Conservation (phyloP, 169 alveolate genomes). For the Besnoitia besnoiti region DNA sequence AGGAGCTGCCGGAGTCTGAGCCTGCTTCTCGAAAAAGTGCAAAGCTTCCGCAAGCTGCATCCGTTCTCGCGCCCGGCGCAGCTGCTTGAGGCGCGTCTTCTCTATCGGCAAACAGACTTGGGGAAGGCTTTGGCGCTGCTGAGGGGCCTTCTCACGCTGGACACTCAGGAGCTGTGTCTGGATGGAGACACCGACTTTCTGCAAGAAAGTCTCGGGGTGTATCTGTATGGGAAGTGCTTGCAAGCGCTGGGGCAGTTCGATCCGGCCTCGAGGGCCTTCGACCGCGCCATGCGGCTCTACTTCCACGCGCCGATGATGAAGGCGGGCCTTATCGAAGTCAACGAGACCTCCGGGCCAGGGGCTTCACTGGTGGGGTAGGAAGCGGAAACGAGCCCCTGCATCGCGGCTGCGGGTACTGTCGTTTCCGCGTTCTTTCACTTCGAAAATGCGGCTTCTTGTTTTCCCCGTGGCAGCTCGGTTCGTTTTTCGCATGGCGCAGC, state of each 20-base stretch:
- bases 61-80: constrained; percentile 14
- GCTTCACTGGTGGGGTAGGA: neutral
- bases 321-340: neutral
- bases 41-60: neutral
- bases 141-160: neutral
- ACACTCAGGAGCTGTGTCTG: neutral
- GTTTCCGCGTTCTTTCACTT: no score
- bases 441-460: no score
- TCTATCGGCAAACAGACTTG: neutral
- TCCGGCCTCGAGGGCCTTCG: neutral
- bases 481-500: no score
- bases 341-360: neutral
- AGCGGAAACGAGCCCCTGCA: no score
- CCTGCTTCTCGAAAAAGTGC: neutral
- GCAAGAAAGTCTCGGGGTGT: neutral
- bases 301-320: constrained; percentile 26
- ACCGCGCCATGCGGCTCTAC: neutral
- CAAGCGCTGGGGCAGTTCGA: neutral
- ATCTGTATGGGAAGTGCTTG: neutral
- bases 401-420: no score
- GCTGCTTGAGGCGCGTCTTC: constrained; percentile 18
- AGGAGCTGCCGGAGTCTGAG: neutral
- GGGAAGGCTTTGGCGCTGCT: neutral
- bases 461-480: no score
- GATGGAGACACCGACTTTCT: constrained; percentile 33